Base-by-base conservation (phyloP, 2,329 filamentous ascomycete genomes). In the Colletotrichum eleusines region DNA sequence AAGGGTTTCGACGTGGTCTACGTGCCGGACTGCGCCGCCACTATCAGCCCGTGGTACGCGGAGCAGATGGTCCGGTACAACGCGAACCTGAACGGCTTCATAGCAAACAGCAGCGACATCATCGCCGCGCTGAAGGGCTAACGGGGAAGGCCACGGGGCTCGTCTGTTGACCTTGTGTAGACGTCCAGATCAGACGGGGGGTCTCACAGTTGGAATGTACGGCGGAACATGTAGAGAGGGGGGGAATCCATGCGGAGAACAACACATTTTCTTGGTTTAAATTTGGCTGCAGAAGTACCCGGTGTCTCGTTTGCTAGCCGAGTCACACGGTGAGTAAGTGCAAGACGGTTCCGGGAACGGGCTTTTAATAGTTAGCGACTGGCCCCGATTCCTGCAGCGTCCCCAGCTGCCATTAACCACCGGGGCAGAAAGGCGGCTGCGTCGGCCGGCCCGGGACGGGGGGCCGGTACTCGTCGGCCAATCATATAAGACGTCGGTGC, bases 61-160 rank as follows among this genome's bases (percentile, higher is more conserved):
- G 44, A 46, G 44, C 44, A 46, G 44, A 46, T 46, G 44, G 44
- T 46, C 20, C 44, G 44, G 44, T 46, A 46, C 44, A 46, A 46
- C 44, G 44, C 44, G 9, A n/a, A 46, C 20, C 44, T 46, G 44
- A 46, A 46, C n/a, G 44, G 44, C 44, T 46, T 46, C 44, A 7
- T 46, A 12, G 44, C 44, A 9, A 46, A 46, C 44, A 46, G 44
- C 44, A 46, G 5, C 44, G 44, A 46, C 8, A 46, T 46, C 9
- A 46, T 46, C 4, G 44, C 44, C 20, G 44, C 44, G 44, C n/a
- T 46, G 2, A 46, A 46, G 8, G 9, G 20, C 20, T 46, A 16
- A 46, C 12, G 7, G 18, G 20, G 40, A 2, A 20, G 31, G 31
- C 31, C 3, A 33, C n/a, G 18, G 42, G 40, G 18, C 6, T 42